Base-by-base conservation (phyloP, 495 filamentous ascomycete species). In the Apiosordaria backusii region DNA sequence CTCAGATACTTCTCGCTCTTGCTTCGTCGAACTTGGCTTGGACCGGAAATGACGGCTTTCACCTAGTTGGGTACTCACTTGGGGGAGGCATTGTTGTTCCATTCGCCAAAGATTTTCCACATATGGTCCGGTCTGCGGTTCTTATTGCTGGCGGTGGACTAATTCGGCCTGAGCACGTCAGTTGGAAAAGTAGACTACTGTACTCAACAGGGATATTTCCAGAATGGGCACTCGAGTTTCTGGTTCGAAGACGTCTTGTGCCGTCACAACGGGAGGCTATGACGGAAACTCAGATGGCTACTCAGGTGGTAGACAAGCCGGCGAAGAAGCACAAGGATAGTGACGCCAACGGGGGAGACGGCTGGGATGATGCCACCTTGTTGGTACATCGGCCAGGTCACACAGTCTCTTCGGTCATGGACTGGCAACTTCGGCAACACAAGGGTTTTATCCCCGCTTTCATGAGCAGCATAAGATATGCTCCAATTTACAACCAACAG, bases 41-140 rank as follows among this genome's bases (percentile, higher is more conserved):
- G 81, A 81, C 77, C 1, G 81, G 81, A 9, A 70, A 77, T 18
- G 71, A 77, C 45, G 77, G 68, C 68, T 91, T 96, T 72, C 85
- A 86, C 26, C 70, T 97, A 13, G 78, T 93, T 19, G 93, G 93
- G 0, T 97, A 94, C 74, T 94, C 91, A 0, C 83, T 97, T 10
- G 92, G 93, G 23, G 93, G 93, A 50, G 90, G 88, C 16, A 84
- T 97, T 35, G 84, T 86, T 3, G 87, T 87, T 3, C 79, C 85
- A 15, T 95, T 96, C 71, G 86, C 91, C 0, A 82, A 84, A 4
- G 85, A 83, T 68, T 91, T 92, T 70, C 86, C 90, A 0, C 71
- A 84, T 10, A 83, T 92, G 62, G 74, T 96, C 18, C 81, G 82
- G n/a, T 85, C 84, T 9, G 73, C 96, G n/a, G 80, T 92, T 4